Evolutionary conservation across 208 protist species (phyloP), one percentile per base, ranked within the genome.

Genomic region (Wallacemonas sp.): DNA sequence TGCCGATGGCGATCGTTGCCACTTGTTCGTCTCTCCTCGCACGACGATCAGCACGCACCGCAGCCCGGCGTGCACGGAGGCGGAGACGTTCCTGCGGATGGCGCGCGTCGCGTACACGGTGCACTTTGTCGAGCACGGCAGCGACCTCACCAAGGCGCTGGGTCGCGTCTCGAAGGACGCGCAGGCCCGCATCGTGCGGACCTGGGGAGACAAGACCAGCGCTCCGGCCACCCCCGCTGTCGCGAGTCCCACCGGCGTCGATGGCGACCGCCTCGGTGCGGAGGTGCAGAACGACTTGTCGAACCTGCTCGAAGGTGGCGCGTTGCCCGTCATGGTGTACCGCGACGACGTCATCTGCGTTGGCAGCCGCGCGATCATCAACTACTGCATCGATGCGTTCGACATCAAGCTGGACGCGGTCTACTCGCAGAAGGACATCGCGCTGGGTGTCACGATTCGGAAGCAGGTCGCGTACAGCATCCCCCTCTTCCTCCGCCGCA

Each of bases 71-170:
- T 87, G 83, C 70, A 78, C 72, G 8, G 65, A 71, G 8, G 72
- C 85, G 0, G 87, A 93, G 66, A 61, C 79, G 11, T 86, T 81
- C 58, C 65, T 88, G 32, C 82, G 83, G 12, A 64, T 84, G 11
- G 83, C 79, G 44, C 43, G 66, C 30, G 80, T 93, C 17, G 76
- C 82, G 21, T 87, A 90, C 71, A 70, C 61, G 38, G 65, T 61
- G 4, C 68, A 88, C 19, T 61, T 71, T 32, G 74, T 79, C 8
- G 41, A 56, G 29, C 24, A 72, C 44, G 29, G 39, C 33, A 34
- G 14, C 16, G 26, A 63, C 0, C 24, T 58, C 43, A 1, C 44
- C 68, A 21, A 36, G 61, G 29, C 54, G 0, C n/a, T 58, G 8
- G 19, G 5, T 47, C 34, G 24, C 41, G 6, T 80, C 57, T 8